A percentile compares a stretch with the other conserved stretches of the same genome.
These are phyloP conservation scores for Apophysomyces elegans DNA, from an alignment of 371 early-diverging fungal genomes.

Conservation along the genomic window DNA sequence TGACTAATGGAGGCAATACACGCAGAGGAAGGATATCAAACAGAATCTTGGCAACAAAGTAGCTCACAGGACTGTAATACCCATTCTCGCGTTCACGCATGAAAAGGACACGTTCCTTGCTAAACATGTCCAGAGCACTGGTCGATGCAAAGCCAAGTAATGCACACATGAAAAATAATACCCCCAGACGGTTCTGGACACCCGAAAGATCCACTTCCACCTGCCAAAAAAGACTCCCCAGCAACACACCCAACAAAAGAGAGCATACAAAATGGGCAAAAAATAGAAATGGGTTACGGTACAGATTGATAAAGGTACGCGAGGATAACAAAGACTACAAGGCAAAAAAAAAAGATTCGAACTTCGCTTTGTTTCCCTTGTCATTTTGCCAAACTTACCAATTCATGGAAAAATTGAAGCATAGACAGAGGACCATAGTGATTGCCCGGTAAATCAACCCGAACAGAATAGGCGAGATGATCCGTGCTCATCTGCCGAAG, in stretches of 20 bases:
- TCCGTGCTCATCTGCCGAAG: conserved; percentile 18
- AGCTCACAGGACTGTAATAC: conserved; percentile 76
- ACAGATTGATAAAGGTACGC: conserved; percentile 52
- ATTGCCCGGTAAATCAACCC: conserved; percentile 46
- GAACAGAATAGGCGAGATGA: conserved; percentile 25
- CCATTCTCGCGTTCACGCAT: conserved; percentile 85
- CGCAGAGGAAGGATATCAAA: conserved; percentile 84
- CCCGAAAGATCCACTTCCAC: conserved; percentile 80
- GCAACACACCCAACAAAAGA: conserved; percentile 49
- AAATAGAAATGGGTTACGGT: conserved; percentile 50
- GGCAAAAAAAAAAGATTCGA: neutral
- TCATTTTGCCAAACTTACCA: conserved; percentile 30
- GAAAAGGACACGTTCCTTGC: conserved; percentile 72
- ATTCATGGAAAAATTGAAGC: conserved; percentile 55
- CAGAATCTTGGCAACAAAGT: conserved; percentile 75
- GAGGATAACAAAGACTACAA: conserved; percentile 44
- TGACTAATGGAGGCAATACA: conserved; percentile 82
- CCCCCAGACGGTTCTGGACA: conserved; percentile 83
- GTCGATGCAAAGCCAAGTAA: conserved; percentile 81
- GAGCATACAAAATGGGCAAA: conserved; percentile 47
- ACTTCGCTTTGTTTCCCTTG: no score
- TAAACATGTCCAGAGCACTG: conserved; percentile 74
- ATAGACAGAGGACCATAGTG: conserved; percentile 76
- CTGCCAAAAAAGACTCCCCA: conserved; percentile 81
- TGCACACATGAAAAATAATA: conserved; percentile 82